phyloP scores from a whole-genome alignment of 805 yeast species.

The Pichia insulana region DNA sequence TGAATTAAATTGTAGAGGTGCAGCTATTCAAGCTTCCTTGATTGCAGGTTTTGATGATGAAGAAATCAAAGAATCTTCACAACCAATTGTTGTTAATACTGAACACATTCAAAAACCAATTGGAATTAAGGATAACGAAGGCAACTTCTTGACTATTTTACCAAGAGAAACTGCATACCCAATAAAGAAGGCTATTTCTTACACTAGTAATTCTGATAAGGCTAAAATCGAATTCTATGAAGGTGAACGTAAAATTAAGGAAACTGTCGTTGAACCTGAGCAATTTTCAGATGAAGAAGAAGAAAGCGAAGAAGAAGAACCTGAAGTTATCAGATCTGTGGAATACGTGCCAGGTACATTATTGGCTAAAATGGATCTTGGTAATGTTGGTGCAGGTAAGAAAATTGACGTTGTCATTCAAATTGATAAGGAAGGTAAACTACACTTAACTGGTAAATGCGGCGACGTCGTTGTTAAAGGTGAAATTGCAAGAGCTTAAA shows the following conservation, averaged over 20 bases:
- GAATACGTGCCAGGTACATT: conserved; percentile 63
- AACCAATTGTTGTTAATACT: conserved; percentile 79
- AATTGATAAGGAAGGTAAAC: conserved; percentile 55
- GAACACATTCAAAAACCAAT: conserved; percentile 79
- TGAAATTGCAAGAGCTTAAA: conserved; percentile 29
- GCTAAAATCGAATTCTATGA: conserved; percentile 70
- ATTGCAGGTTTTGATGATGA: conserved; percentile 76
- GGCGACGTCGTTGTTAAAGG: conserved; percentile 45
- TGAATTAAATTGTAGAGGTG: conserved; percentile 87
- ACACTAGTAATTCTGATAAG: conserved; percentile 54
- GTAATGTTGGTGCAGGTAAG: conserved; percentile 55
- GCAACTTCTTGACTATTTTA: conserved; percentile 61
- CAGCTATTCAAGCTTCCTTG: conserved; percentile 91
- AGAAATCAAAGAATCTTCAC: conserved; percentile 69
- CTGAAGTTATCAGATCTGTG: conserved; percentile 73
- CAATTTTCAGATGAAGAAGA: conserved; percentile 45
- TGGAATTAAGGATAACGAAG: conserved; percentile 71
- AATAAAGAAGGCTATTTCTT: conserved; percentile 62
- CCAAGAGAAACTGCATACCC: conserved; percentile 87
- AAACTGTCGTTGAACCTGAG: conserved; percentile 67
- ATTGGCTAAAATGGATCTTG: conserved; percentile 70
- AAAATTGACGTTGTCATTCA: conserved; percentile 63
- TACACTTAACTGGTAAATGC: conserved; percentile 55
- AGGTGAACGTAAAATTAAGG: conserved; percentile 77
- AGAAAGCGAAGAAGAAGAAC: conserved; percentile 70